Evolutionary conservation across 352 stramenopile genomes (phyloP).

Genomic region (Nothophytophthora sp.): DNA sequence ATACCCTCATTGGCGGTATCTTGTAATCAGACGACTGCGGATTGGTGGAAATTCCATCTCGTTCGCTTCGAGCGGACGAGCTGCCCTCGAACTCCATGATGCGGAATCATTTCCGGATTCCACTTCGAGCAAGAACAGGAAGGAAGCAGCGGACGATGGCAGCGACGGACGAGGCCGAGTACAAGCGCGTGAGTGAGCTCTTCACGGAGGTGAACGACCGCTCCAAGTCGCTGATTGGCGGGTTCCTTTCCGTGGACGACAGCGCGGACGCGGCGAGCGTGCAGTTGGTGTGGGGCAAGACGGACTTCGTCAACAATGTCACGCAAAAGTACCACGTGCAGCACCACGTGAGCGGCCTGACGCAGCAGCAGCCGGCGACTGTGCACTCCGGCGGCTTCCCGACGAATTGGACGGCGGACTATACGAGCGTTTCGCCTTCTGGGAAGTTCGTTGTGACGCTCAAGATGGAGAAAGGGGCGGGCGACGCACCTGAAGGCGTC

Average conservation of each 20-base stretch:
- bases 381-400: slow-evolving; percentile 43
- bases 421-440: slow-evolving; percentile 62
- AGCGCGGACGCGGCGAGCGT: slow-evolving; percentile 25
- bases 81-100: too few relatives aligned
- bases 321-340: slow-evolving; percentile 59
- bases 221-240: slow-evolving; percentile 52
- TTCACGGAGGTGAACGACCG: slow-evolving; percentile 46
- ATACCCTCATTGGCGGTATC: too few relatives aligned
- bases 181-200: slow-evolving; percentile 39
- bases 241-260: slow-evolving; percentile 34
- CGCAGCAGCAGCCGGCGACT: slow-evolving; percentile 9
- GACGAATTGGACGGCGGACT: slow-evolving; percentile 33
- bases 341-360: slow-evolving; percentile 40
- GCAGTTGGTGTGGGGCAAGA: slow-evolving; percentile 64
- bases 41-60: too few relatives aligned
- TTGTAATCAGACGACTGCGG: too few relatives aligned
- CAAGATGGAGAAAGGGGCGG: slow-evolving; percentile 53
- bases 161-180: slow-evolving; percentile 8
- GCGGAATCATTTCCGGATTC: not conserved
- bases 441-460: slow-evolving; percentile 53
- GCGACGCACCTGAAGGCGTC: slow-evolving; percentile 34
- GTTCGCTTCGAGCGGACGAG: too few relatives aligned
- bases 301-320: slow-evolving; percentile 56
- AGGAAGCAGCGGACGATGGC: slow-evolving; percentile 1
- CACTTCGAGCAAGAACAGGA: not conserved